Conservation (phyloP, 2,329 filamentous ascomycete species). For the Coniella lustricola region DNA sequence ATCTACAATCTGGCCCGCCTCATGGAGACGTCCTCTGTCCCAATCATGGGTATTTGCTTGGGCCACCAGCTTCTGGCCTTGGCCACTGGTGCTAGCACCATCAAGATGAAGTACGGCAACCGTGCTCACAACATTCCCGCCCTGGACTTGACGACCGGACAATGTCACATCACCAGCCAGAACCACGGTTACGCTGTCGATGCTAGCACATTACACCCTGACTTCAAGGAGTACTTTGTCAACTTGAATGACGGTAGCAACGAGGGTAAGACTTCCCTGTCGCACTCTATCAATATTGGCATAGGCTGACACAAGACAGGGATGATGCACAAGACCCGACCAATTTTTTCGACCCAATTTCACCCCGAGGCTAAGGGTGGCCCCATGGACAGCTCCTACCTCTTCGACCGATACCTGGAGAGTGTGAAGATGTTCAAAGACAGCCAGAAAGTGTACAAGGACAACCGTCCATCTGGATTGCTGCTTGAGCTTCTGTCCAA, state of each 20-base stretch:
- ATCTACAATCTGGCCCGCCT: slow-evolving; percentile 86
- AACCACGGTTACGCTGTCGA: slow-evolving; percentile 98
- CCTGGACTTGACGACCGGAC: slow-evolving; percentile 86
- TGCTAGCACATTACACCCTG: slow-evolving; percentile 67
- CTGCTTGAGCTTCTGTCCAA: slow-evolving; percentile 87
- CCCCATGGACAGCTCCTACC: slow-evolving; percentile 88
- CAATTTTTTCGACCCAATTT: slow-evolving; percentile 98
- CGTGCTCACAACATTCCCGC: slow-evolving; percentile 97
- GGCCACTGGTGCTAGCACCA: slow-evolving; percentile 78
- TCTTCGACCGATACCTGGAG: slow-evolving; percentile 94
- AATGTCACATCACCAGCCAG: slow-evolving; percentile 97
- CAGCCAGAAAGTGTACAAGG: slow-evolving; percentile 69
- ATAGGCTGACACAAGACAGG: slow-evolving; percentile 30
- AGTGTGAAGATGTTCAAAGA: slow-evolving; percentile 87
- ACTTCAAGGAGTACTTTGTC: slow-evolving; percentile 98
- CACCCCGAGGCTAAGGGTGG: slow-evolving; percentile 97
- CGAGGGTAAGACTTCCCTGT: slow-evolving; percentile 52
- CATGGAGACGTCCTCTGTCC: slow-evolving; percentile 85
- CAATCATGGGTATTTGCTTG: slow-evolving; percentile 96
- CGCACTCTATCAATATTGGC: not conserved
- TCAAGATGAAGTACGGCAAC: slow-evolving; percentile 99
- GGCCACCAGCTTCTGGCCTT: slow-evolving; percentile 94
- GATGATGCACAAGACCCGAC: slow-evolving; percentile 91
- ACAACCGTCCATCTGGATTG: slow-evolving; percentile 80
- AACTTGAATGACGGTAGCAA: slow-evolving; percentile 98